Percentiles rank a stretch among this genome's conserved stretches.
phyloP scores from a whole-genome alignment of 192 early-diverging fungal genomes.

The Pilaira anomala region DNA sequence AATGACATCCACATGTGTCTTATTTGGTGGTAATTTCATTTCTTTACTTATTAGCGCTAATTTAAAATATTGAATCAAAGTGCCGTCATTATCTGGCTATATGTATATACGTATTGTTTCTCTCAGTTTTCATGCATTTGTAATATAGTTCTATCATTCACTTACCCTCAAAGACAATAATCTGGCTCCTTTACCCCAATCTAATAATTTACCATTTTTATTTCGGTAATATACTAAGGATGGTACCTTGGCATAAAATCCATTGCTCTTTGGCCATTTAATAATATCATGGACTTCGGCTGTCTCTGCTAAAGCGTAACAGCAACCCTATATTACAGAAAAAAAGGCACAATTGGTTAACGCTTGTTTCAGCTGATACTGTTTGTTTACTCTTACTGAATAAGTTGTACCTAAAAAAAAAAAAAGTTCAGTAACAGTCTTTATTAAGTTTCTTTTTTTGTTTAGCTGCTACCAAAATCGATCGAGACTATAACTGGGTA shows the following conservation, averaged over 20 bases:
- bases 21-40: slow-evolving; percentile 2
- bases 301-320: slow-evolving; percentile 42
- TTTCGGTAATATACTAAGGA: slow-evolving; percentile 37
- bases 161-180: slow-evolving; percentile 30
- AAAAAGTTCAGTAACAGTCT: background rate
- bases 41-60: slow-evolving; percentile 4
- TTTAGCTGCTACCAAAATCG: slow-evolving; percentile 36
- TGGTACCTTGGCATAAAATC: slow-evolving; percentile 35
- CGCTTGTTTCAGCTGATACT: background rate
- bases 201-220: slow-evolving; percentile 25
- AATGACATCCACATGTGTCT: slow-evolving; percentile 1
- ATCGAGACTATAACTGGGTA: slow-evolving; percentile 44
- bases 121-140: no score
- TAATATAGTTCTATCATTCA: background rate
- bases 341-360: background rate
- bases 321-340: slow-evolving; percentile 25
- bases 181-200: slow-evolving; percentile 46
- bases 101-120: background rate
- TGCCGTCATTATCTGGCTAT: slow-evolving; percentile 1
- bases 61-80: slow-evolving; percentile 8
- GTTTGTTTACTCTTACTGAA: background rate
- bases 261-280: slow-evolving; percentile 35
- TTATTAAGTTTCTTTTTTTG: background rate
- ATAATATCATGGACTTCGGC: slow-evolving; percentile 43
- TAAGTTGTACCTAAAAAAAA: slow-evolving; percentile 1